These are phyloP conservation scores for Inga leiocalycina DNA, from an alignment of 306 rosid species.

Conservation along the genomic window DNA sequence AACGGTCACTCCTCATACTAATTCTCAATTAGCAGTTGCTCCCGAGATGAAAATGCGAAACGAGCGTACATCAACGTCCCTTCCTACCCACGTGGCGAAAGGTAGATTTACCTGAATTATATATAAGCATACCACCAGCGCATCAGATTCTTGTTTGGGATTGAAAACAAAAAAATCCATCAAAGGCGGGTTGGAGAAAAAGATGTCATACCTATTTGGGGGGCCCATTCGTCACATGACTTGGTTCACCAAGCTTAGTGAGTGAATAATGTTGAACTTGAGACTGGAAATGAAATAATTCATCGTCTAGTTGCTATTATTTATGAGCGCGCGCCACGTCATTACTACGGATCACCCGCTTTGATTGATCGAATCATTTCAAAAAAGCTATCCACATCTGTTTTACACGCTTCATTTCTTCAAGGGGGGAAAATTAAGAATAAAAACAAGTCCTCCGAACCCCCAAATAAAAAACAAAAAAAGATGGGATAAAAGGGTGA, in stretches of 20 bases:
- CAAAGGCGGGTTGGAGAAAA: slow-evolving; percentile 21
- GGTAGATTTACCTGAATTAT: slow-evolving; percentile 13
- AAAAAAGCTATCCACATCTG: slow-evolving; percentile 38
- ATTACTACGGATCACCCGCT: slow-evolving; percentile 32
- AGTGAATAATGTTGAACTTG: background rate
- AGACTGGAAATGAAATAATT: slow-evolving; percentile 2
- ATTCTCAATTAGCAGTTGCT: background rate
- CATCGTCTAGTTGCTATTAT: slow-evolving; percentile 35
- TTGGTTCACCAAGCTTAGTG: slow-evolving; percentile 24
- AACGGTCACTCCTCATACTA: background rate
- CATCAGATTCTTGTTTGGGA: background rate
- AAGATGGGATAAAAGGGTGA: background rate
- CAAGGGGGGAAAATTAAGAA: background rate
- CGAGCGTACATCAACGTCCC: background rate
- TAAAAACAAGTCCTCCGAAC: slow-evolving; percentile 18
- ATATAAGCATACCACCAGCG: background rate
- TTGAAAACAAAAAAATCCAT: background rate
- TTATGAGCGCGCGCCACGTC: slow-evolving; percentile 43
- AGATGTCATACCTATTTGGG: slow-evolving; percentile 8
- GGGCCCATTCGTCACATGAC: slow-evolving; percentile 45
- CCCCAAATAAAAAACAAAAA: background rate
- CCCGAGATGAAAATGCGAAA: background rate
- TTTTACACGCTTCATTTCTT: slow-evolving; percentile 40
- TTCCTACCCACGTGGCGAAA: slow-evolving; percentile 36
- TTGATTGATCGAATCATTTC: slow-evolving; percentile 38